A percentile compares a stretch with the other conserved stretches of the same genome.
These are phyloP conservation scores for Dactylellina drechsleri DNA, from an alignment of 2,329 filamentous ascomycete species.

Conservation along the genomic window DNA sequence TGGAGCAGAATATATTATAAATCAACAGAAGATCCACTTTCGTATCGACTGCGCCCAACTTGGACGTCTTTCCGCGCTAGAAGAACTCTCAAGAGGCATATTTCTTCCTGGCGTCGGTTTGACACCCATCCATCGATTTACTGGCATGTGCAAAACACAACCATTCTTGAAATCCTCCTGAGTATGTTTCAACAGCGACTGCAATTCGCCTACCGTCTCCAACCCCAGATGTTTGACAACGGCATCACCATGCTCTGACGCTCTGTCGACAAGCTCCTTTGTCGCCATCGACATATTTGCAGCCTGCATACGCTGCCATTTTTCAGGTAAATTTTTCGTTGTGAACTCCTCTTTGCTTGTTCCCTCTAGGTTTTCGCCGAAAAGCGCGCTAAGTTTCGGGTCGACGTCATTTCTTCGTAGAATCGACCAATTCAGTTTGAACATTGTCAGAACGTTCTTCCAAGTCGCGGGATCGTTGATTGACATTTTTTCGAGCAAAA, in stretches of 20 bases:
- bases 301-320: slow-evolving; percentile 30
- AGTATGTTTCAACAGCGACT: slow-evolving; percentile 18
- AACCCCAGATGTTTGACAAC: slow-evolving; percentile 24
- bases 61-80: background rate
- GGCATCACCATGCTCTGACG: slow-evolving; percentile 19
- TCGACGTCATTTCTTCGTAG: slow-evolving; percentile 34
- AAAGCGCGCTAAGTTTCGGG: slow-evolving; percentile 28
- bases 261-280: slow-evolving; percentile 23
- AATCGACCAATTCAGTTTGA: slow-evolving; percentile 39
- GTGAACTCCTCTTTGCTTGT: slow-evolving; percentile 24
- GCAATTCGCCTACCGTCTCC: slow-evolving; percentile 21
- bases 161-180: slow-evolving; percentile 36
- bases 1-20: background rate
- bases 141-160: slow-evolving; percentile 34
- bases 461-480: slow-evolving; percentile 22
- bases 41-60: no score
- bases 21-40: no score
- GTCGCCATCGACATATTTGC: slow-evolving; percentile 36
- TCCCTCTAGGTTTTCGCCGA: slow-evolving; percentile 15
- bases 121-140: slow-evolving; percentile 31
- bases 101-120: slow-evolving; percentile 11
- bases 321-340: slow-evolving; percentile 24
- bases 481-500: slow-evolving; percentile 30
- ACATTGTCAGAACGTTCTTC: slow-evolving; percentile 26
- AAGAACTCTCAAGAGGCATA: background rate